phyloP scores from a whole-genome alignment of 352 stramenopile genomes.

The Globisporangium spiculum region DNA sequence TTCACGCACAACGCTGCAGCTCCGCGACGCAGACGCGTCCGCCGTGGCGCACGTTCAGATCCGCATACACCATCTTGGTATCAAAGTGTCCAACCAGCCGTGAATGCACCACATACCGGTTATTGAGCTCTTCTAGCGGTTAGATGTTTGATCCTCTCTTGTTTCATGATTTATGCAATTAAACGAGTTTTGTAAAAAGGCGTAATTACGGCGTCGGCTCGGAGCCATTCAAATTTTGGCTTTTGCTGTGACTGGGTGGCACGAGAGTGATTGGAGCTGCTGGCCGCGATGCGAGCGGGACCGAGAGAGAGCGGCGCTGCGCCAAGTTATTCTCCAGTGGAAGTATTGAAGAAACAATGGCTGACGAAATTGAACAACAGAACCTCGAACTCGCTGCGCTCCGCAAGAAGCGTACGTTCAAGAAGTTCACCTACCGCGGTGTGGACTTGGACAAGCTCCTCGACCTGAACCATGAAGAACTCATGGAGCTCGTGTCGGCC shows the following conservation, averaged over 20 bases:
- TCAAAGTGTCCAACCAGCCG: neutral
- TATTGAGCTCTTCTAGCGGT: neutral
- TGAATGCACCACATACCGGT: neutral
- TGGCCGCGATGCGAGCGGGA: neutral
- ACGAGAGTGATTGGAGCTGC: neutral
- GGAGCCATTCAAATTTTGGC: conserved; percentile 16
- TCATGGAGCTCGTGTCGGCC: conserved; percentile 97
- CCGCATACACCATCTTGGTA: conserved; percentile 52
- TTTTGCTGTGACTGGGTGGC: neutral
- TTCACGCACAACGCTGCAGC: conserved; percentile 55
- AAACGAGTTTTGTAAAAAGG: neutral
- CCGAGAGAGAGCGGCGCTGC: neutral
- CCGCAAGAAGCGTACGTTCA: conserved; percentile 99
- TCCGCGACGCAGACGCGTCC: conserved; percentile 50
- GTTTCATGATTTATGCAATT: neutral
- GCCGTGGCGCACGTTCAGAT: conserved; percentile 67
- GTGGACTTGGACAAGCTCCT: conserved; percentile 99
- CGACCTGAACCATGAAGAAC: conserved; percentile 99
- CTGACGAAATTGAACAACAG: conserved; percentile 59
- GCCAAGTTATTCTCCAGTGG: conserved; percentile 17
- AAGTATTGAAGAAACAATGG: conserved; percentile 26
- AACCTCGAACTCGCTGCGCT: conserved; percentile 92
- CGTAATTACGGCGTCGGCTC: conserved; percentile 8
- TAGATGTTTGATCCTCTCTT: neutral
- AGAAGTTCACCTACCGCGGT: conserved; percentile 99